Conservation (phyloP, 352 stramenopile species). For the Globisporangium radiosum region DNA sequence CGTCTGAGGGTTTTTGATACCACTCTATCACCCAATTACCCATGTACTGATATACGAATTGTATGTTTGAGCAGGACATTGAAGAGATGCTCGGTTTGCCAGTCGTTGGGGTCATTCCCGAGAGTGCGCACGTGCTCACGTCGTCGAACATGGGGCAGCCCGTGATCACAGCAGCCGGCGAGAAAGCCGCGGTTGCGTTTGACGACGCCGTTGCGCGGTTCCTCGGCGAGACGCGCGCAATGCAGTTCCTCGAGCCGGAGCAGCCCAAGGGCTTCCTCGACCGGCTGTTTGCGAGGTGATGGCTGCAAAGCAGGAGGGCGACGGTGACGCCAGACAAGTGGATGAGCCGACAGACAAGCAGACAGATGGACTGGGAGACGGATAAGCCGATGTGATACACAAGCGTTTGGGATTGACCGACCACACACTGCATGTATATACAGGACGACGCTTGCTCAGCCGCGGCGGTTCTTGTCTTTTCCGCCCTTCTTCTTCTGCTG, state of each 20-base stretch:
- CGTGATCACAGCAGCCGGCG: conserved; percentile 74
- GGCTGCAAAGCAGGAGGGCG: too few species aligned
- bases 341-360: too few species aligned
- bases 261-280: conserved; percentile 76
- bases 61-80: conserved; percentile 53
- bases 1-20: background rate
- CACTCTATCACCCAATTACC: background rate
- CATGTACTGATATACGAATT: background rate
- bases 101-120: conserved; percentile 88
- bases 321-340: too few species aligned
- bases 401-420: too few species aligned
- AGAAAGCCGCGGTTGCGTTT: conserved; percentile 77
- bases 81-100: conserved; percentile 89
- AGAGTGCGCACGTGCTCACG: conserved; percentile 87
- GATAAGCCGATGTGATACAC: too few species aligned
- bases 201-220: conserved; percentile 89
- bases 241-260: conserved; percentile 84
- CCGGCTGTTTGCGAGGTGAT: conserved; percentile 48
- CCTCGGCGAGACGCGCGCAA: conserved; percentile 79
- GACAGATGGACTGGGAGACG: too few species aligned
- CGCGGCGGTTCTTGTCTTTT: conserved; percentile 68
- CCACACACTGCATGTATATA: too few species aligned
- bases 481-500: conserved; percentile 69
- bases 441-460: conserved; percentile 11
- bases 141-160: conserved; percentile 92